phyloP scores from a whole-genome alignment of 2,329 filamentous ascomycete genomes.

The Graphilbum fragrans region DNA sequence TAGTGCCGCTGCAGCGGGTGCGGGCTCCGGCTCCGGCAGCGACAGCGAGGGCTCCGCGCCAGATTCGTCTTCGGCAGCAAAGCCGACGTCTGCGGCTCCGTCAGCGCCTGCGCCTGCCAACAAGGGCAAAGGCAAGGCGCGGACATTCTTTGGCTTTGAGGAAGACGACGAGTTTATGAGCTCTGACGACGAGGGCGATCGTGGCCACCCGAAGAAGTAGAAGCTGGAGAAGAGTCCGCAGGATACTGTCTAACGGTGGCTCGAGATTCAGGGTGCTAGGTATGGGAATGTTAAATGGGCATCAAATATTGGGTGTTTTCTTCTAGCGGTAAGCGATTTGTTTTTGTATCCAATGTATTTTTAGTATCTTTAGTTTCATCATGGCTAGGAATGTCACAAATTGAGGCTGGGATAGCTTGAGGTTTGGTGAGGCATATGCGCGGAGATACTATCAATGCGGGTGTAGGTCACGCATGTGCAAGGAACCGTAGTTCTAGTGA shows the following conservation, averaged over 20 bases:
- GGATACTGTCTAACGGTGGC: too few relatives aligned
- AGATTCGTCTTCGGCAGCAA: constrained; percentile 33
- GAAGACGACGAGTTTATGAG: constrained; percentile 68
- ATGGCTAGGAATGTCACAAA: too few relatives aligned
- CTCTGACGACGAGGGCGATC: constrained; percentile 43
- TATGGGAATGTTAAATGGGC: too few relatives aligned
- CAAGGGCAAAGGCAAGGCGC: constrained; percentile 25
- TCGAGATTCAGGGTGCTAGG: too few relatives aligned
- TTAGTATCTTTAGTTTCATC: background rate
- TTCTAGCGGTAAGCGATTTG: background rate
- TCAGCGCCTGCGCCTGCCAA: background rate
- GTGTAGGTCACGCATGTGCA: too few relatives aligned
- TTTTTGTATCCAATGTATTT: background rate
- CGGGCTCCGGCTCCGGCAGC: constrained; percentile 19
- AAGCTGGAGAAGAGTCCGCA: background rate
- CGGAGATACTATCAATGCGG: too few relatives aligned
- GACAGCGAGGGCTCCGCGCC: background rate
- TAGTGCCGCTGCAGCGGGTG: constrained; percentile 36
- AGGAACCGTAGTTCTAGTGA: too few relatives aligned
- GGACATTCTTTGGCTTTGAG: constrained; percentile 63
- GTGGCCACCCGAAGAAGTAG: constrained; percentile 9
- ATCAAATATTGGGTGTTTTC: too few relatives aligned
- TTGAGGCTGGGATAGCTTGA: too few relatives aligned
- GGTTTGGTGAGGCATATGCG: too few relatives aligned
- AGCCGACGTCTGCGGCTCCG: constrained; percentile 12